Evolutionary conservation across 257 asterid species (phyloP).

Genomic region (Scutellaria baicalensis): DNA sequence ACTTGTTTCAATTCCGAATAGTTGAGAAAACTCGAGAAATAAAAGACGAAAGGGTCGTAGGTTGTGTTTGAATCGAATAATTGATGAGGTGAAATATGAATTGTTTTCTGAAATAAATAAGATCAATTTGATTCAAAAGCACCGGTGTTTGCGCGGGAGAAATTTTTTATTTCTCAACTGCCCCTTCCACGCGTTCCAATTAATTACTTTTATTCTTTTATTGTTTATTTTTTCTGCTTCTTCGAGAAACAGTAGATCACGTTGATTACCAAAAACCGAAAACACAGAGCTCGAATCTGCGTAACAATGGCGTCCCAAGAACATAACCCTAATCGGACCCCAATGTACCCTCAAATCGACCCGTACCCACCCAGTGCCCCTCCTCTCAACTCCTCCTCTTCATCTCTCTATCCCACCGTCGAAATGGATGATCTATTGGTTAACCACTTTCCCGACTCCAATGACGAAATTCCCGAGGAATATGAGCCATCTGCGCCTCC

Average conservation of each 20-base stretch:
- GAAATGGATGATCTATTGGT: constrained; percentile 38
- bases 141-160: constrained; percentile 31
- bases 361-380: constrained; percentile 23
- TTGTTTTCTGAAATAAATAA: no score
- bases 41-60: no score
- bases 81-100: no score
- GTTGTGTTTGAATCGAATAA: no score
- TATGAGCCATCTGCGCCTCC: constrained; percentile 62
- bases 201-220: not conserved
- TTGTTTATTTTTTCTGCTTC: not conserved
- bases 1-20: not conserved
- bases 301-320: constrained; percentile 49
- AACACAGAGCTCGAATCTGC: not conserved
- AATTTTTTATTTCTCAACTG: not conserved
- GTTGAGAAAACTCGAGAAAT: no score
- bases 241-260: not conserved
- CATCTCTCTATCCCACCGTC: constrained; percentile 53
- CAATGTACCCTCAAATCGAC: constrained; percentile 56
- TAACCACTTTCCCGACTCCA: constrained; percentile 36
- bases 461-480: not conserved
- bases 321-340: constrained; percentile 30
- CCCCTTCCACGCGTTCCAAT: not conserved
- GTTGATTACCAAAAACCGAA: not conserved
- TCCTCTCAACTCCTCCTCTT: constrained; percentile 26
- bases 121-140: no score